Evolutionary conservation across 192 early-diverging fungal genomes (phyloP).

Genomic region (Gamsiella multidivaricata): DNA sequence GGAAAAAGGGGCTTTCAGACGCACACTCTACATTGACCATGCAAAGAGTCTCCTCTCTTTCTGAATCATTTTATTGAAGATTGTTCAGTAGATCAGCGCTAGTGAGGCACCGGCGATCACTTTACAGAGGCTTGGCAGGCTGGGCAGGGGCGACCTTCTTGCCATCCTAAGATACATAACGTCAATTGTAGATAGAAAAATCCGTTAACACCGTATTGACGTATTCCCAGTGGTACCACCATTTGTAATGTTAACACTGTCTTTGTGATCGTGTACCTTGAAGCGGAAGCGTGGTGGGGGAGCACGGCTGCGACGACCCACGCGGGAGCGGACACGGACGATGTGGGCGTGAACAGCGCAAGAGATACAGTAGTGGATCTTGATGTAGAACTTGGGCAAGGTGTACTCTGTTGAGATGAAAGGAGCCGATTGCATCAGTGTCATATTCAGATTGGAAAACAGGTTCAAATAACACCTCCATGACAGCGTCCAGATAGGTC

Average conservation of each 20-base stretch:
- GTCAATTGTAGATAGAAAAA: too few species aligned
- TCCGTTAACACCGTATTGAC: too few species aligned
- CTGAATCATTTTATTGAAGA: constrained; percentile 36
- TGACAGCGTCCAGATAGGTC: too few species aligned
- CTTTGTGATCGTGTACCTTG: constrained; percentile 54
- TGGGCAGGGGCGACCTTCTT: constrained; percentile 66
- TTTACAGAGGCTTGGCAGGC: constrained; percentile 57
- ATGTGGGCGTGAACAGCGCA: constrained; percentile 96
- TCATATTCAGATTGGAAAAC: too few species aligned
- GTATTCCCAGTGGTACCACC: too few species aligned
- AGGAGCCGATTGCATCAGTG: constrained; percentile 23
- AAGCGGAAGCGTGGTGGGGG: constrained; percentile 94
- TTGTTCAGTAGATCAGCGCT: constrained; percentile 18
- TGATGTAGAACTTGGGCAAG: constrained; percentile 99
- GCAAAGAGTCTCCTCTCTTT: constrained; percentile 45
- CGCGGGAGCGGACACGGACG: constrained; percentile 93
- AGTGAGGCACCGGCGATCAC: constrained; percentile 18
- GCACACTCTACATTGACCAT: constrained; percentile 33
- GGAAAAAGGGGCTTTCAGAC: background rate
- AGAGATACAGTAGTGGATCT: constrained; percentile 98
- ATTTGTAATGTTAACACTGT: too few species aligned
- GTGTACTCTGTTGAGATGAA: constrained; percentile 92
- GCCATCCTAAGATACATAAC: constrained; percentile 58
- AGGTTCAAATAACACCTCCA: too few species aligned
- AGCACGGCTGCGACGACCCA: constrained; percentile 88